A percentile compares a stretch with the other conserved stretches of the same genome.
phyloP scores from a whole-genome alignment of 1,284 basidiomycete genomes.

The Thecaphora frezii region DNA sequence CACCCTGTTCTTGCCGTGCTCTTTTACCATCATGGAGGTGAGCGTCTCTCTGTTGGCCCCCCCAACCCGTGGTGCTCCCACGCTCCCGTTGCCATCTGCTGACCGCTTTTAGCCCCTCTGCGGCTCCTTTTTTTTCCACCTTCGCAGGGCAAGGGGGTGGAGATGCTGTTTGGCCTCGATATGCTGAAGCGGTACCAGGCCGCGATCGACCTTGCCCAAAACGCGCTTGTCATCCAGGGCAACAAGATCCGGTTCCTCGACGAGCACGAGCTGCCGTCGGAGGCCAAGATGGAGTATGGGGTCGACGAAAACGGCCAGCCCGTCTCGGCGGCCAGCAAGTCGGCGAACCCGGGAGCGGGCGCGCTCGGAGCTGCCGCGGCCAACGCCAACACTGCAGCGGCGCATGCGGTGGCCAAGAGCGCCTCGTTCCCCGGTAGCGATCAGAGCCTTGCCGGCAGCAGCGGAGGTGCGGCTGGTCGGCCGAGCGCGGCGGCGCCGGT shows the following conservation, averaged over 20 bases:
- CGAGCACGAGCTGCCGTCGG: constrained; percentile 84
- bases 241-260: constrained; percentile 82
- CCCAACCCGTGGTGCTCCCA: no score
- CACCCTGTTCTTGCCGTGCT: constrained; percentile 77
- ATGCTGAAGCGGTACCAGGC: constrained; percentile 98
- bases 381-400: constrained; percentile 21
- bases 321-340: constrained; percentile 2
- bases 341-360: constrained; percentile 2
- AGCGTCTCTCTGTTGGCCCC: not conserved
- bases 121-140: not conserved
- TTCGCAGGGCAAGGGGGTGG: constrained; percentile 73
- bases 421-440: constrained; percentile 69
- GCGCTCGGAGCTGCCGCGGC: constrained; percentile 24
- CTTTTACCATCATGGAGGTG: constrained; percentile 89
- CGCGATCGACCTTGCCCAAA: constrained; percentile 85
- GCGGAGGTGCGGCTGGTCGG: constrained; percentile 23
- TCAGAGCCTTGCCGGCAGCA: constrained; percentile 59
- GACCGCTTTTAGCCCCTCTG: not conserved
- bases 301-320: constrained; percentile 48
- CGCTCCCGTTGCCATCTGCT: no score
- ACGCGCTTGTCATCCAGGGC: constrained; percentile 82
- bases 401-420: constrained; percentile 3
- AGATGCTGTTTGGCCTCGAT: constrained; percentile 91
- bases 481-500: constrained; percentile 63
- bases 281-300: constrained; percentile 44